Base-by-base conservation (phyloP, 768 basidiomycete species). In the Goffeauzyma gilvescens region DNA sequence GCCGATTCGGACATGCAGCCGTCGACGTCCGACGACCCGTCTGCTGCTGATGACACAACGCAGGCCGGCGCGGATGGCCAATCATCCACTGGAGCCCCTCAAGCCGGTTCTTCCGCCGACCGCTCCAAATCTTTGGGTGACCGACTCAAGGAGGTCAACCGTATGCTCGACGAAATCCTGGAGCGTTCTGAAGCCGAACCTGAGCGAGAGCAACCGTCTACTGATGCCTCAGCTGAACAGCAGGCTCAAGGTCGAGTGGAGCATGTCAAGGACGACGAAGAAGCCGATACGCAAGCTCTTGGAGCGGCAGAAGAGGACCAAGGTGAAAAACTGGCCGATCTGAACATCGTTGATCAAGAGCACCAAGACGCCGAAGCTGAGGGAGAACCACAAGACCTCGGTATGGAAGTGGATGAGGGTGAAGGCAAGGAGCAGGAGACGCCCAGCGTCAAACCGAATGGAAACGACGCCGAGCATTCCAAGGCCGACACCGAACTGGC, bases 101-200 rank as follows among this genome's bases (percentile, higher is more conserved):
- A n/a, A n/a, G n/a, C n/a, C n/a, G n/a, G n/a, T n/a, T n/a, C n/a
- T n/a, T n/a, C n/a, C n/a, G n/a, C n/a, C n/a, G n/a, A n/a, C n/a
- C n/a, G n/a, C n/a, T n/a, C n/a, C n/a, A n/a, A n/a, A n/a, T n/a
- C 75, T 50, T 74, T 87, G 2, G 86, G 86, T 23, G 86, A 93
- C 54, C 72, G 80, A 0, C 61, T 83, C 39, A 74, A 79, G 50
- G 79, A 89, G 53, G 79, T 89, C 41, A 75, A 72, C 37, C 75
- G 79, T 47, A 75, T 78, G n/a, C 75, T 85, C 50, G 75, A 87
- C 45, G 79, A 84, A 45, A 90, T 95, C 46, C 50, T 60, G 4
- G 50, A 58, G 17, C 60, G 59, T 30, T 55, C 58, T 21, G 59
- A 60, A 38, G 52, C 52, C 2, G 50, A 54, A 2, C 65, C 79